A percentile compares a stretch with the other conserved stretches of the same genome.
Conservation (phyloP, 1,139 yeast species). For the Zygoascus meyerae region DNA sequence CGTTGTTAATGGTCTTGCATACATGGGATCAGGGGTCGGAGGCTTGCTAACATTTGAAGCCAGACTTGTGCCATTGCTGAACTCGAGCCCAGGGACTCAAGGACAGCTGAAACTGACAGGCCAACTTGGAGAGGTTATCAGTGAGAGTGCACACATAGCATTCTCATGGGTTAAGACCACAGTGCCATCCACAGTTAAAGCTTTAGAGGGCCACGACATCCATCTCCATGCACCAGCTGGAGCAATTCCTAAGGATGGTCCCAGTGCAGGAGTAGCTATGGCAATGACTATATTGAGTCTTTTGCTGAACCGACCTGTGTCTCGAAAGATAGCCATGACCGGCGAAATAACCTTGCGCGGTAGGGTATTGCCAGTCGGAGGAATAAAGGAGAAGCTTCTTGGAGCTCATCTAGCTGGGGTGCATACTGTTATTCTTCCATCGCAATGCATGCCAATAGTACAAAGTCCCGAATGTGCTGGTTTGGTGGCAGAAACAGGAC, state of each 20-base stretch:
- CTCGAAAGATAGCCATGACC: conserved; percentile 76
- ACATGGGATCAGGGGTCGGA: conserved; percentile 85
- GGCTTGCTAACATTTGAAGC: conserved; percentile 78
- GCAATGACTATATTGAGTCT: conserved; percentile 73
- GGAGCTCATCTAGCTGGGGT: conserved; percentile 77
- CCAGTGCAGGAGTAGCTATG: conserved; percentile 90
- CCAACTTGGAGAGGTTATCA: conserved; percentile 71
- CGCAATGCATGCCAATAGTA: conserved; percentile 64
- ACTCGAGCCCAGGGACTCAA: conserved; percentile 28
- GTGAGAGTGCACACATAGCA: conserved; percentile 80
- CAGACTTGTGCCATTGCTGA: conserved; percentile 49
- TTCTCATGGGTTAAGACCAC: conserved; percentile 66
- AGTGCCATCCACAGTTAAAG: conserved; percentile 28
- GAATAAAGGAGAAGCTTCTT: conserved; percentile 73
- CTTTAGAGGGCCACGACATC: conserved; percentile 50
- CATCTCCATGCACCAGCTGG: conserved; percentile 91
- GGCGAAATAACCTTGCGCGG: conserved; percentile 90
- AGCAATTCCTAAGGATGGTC: conserved; percentile 85
- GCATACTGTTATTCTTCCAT: conserved; percentile 60
- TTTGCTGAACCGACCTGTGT: conserved; percentile 61
- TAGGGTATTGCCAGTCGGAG: conserved; percentile 83
- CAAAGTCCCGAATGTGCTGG: conserved; percentile 39
- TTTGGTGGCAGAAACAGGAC: conserved; percentile 47
- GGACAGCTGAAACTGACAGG: conserved; percentile 69
- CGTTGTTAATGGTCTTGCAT: conserved; percentile 85